Conservation (phyloP, 495 filamentous ascomycete genomes). For the Penicillium cinerascens region DNA sequence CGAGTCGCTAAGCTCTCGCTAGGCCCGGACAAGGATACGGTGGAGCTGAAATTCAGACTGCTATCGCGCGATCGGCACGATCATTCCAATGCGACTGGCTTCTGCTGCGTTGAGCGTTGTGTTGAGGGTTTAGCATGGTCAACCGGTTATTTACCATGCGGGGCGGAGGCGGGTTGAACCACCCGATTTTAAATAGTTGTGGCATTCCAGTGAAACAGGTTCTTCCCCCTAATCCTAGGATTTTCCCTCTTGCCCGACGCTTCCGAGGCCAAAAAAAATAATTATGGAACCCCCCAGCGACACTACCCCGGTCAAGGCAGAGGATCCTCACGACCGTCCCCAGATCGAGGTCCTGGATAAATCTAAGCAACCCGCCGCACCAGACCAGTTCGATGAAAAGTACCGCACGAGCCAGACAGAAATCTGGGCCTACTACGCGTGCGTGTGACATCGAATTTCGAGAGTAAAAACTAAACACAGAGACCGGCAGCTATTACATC, state of each 20-base stretch:
- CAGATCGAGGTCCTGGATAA: conserved; percentile 3
- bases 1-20: conserved; percentile 18
- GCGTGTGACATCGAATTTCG: conserved; percentile 18
- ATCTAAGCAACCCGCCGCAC: conserved; percentile 15
- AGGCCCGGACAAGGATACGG: conserved; percentile 10
- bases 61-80: conserved; percentile 14
- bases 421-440: conserved; percentile 64
- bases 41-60: conserved; percentile 12
- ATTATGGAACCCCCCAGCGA: conserved; percentile 21
- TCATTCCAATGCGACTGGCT: conserved; percentile 19
- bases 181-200: neutral
- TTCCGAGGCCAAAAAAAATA: conserved; percentile 1
- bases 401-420: conserved; percentile 51
- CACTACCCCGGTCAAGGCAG: conserved; percentile 16
- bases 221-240: neutral
- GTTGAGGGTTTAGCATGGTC: neutral
- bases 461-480: neutral
- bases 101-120: conserved; percentile 4
- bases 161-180: conserved; percentile 1
- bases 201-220: neutral
- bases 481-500: conserved; percentile 54
- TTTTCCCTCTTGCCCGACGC: neutral
- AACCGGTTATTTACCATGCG: conserved; percentile 1
- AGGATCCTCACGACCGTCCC: neutral
- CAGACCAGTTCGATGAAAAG: conserved; percentile 27